Evolutionary conservation across 352 stramenopile species (phyloP).

Genomic region (Pythium insidiosum): DNA sequence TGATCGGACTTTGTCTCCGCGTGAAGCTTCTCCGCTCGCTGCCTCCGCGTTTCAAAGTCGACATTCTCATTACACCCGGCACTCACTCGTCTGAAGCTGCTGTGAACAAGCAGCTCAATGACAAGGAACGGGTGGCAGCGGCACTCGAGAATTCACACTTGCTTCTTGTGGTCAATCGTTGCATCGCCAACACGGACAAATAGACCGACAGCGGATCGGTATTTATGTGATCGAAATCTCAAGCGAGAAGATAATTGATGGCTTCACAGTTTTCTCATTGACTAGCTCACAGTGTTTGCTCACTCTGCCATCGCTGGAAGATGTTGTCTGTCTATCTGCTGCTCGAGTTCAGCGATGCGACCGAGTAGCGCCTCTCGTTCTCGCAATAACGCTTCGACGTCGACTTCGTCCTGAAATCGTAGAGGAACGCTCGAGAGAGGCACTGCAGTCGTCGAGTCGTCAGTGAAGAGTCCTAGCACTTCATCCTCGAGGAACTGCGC

Average conservation of each 20-base stretch:
- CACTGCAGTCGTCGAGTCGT: too few relatives aligned
- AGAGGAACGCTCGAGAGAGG: too few relatives aligned
- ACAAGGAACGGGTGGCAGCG: slow-evolving; percentile 95
- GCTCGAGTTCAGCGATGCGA: slow-evolving; percentile 20
- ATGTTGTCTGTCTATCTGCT: too few relatives aligned
- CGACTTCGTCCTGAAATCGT: too few relatives aligned
- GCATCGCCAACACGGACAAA: slow-evolving; percentile 89
- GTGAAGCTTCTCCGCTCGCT: slow-evolving; percentile 95
- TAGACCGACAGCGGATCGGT: slow-evolving; percentile 15
- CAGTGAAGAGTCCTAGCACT: too few relatives aligned
- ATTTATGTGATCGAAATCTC: slow-evolving; percentile 10
- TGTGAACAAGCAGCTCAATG: slow-evolving; percentile 96
- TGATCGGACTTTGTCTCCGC: slow-evolving; percentile 93
- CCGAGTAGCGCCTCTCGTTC: not conserved
- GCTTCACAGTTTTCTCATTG: not conserved
- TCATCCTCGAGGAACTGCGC: too few relatives aligned
- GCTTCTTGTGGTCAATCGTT: slow-evolving; percentile 95
- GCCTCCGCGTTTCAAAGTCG: slow-evolving; percentile 90
- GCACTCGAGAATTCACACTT: slow-evolving; percentile 96
- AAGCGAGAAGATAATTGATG: not conserved
- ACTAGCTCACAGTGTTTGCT: too few relatives aligned
- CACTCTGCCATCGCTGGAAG: too few relatives aligned
- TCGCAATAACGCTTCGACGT: not conserved
- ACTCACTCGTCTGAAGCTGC: slow-evolving; percentile 93
- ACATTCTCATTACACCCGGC: slow-evolving; percentile 91